Base-by-base conservation (phyloP, 306 rosid genomes). In the Argentina anserina region DNA sequence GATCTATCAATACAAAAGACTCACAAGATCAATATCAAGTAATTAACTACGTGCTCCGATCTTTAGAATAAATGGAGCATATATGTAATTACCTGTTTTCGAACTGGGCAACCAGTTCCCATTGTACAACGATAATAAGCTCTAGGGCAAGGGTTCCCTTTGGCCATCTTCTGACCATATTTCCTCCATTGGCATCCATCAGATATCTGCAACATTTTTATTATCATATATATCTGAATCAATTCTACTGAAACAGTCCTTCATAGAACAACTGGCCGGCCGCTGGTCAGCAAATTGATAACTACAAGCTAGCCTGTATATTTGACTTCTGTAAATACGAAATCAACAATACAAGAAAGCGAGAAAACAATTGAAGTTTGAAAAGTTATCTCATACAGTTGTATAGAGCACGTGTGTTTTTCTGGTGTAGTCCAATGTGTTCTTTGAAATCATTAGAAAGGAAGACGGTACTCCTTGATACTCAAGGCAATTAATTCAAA, bases 131-230 rank as follows among this genome's bases (percentile, higher is more conserved):
- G 94, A 81, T 89, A 89, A 72, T 89, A 89, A 39, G 91, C 86
- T 71, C 94, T 76, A 43, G 94, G 94, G 70, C 85, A 86, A 72
- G 94, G 94, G 50, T 86, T 89, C 75, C 94, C 91, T 81, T 89
- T 89, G 2, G 94, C 94, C 91, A 86, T 89, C 62, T 89, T 89
- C 70, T 89, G 94, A 12, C 94, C 94, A 50, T 89, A 89, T 70
- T 89, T 89, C 71, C 94, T 67, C 94, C 94, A 89, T 59, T 89
- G 91, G 77, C 94, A 89, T 69, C 94, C 94, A 67, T 89, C 94
- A 14, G 87, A 78, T 59, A 88, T 81, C 93, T 88, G 75, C 66
- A 45, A 33, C 8, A 21, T 7, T n/a, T 33, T 29, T 28, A 52
- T 12, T 21, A 47, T 47, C 20, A 69, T 31, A 69, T 31, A 69